Base-by-base conservation (phyloP, 2,329 filamentous ascomycete genomes). In the Sporothrix euskadiensis region DNA sequence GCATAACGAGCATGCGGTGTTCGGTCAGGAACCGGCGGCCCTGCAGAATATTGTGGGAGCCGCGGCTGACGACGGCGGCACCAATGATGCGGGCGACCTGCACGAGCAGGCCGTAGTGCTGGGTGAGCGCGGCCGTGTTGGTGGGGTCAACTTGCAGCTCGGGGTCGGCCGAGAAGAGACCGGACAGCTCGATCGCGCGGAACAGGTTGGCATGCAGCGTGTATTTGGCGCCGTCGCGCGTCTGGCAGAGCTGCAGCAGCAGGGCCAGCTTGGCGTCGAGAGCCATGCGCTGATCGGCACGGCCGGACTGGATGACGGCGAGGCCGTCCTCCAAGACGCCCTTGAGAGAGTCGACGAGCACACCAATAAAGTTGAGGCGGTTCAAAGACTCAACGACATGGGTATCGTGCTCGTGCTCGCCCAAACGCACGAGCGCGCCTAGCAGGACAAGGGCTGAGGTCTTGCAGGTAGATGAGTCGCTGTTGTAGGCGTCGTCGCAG, bases 181-280 rank as follows among this genome's bases (percentile, higher is more conserved):
- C 89, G 0, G 94, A 97, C 73, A 91, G 88, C 75, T 92, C 91
- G 39, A 98, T 84, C 0, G 93, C 88, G 61, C 91, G 88, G 84
- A 99, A 95, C 5, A 99, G 87, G 75, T 95, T 95, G 9, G 93
- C 92, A 78, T 97, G 94, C 57, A 98, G 86, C n/a, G 98, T 89
- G 76, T 93, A 90, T 73, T 91, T 91, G 65, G 96, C 94, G 39
- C 96, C 97, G n/a, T 88, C 84, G 73, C 92, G 90, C 1, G 92
- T 95, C 80, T 97, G 93, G 72, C 92, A 92, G 70, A 98, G 88
- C 76, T 94, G 91, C 32, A 97, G 87, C 35, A 99, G 88, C 19
- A 99, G 88, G 1, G 93, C 90, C 41, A 98, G 87, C 75, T 93
- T 91, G 63, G 94, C 91, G 79, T 95, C 83, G 74, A 85, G 84